These are phyloP conservation scores for Mucor sp. DNA, from an alignment of 371 early-diverging fungal species.

Conservation along the genomic window DNA sequence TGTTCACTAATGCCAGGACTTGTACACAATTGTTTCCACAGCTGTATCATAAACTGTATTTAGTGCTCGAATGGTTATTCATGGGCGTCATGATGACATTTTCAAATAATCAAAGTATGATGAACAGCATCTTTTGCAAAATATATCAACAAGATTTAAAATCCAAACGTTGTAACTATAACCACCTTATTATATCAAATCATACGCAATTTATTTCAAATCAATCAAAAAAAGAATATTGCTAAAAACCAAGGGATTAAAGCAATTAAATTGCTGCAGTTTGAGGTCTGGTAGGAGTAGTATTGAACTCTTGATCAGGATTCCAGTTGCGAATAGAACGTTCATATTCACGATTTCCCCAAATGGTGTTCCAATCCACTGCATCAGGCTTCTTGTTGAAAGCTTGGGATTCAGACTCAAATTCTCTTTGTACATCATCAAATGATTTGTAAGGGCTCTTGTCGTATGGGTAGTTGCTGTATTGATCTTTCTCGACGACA, in stretches of 20 bases:
- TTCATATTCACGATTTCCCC: background rate
- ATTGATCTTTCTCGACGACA: background rate
- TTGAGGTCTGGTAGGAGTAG: background rate
- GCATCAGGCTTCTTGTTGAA: background rate
- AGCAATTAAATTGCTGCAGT: background rate
- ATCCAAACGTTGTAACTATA: no score
- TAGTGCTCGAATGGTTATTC: no score
- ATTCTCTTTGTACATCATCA: background rate
- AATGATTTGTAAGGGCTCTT: background rate
- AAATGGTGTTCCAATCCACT: background rate
- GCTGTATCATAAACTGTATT: no score
- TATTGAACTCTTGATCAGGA: background rate
- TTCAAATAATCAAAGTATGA: no score
- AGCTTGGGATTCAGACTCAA: background rate
- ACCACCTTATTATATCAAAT: no score
- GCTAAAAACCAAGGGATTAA: background rate
- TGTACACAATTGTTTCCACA: no score
- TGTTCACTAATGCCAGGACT: no score
- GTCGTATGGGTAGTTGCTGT: background rate
- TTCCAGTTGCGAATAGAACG: background rate
- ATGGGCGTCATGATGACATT: no score
- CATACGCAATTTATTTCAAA: no score
- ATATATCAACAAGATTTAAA: no score
- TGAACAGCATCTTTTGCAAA: no score
- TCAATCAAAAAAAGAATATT: no score